Evolutionary conservation across 164 flowering plant genomes (phyloP), one percentile per base, ranked within the genome.

Genomic region (Magnolia changhungtana): DNA sequence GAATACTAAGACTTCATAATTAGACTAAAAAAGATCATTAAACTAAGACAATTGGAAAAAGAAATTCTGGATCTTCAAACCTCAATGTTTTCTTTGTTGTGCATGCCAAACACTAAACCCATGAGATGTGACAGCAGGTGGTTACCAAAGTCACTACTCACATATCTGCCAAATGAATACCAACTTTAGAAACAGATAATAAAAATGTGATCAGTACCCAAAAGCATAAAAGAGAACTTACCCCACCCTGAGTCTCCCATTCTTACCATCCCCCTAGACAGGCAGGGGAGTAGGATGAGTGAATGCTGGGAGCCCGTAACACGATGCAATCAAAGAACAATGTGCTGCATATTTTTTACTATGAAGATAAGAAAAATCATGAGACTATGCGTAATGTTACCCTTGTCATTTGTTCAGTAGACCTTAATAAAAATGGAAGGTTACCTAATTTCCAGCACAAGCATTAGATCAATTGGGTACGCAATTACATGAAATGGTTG

Each of bases 91-190:
- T 88, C 91, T 77, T 83, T 84, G 81, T 92, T 82, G 81, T 96
- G 99, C 99, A 96, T 93, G 80, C 98, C 99, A 88, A 96, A 96
- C 6, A 96, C 93, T 7, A 98, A 96, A 21, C 98, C 99, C 99
- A 96, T 96, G 37, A 96, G 92, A 81, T 96, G 99, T 24, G 98
- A 94, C 65, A 96, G 76, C 1, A 98, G 99, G 73, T 96, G 99
- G 75, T 96, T 96, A 69, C 98, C 99, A 82, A 96, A 96, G 78
- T 96, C 99, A 81, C 99, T 96, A 89, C 99, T 96, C 51, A 96
- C 94, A 77, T 93, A 93, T 55, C 96, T 93, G 87, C 50, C 76
- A 72, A 59, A 18, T 50, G n/a, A 21, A 74, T 16, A 23, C 51
- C 20, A 78, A 21, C 4, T 58, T 13, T 37, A 19, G 18, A 63